These are phyloP conservation scores for Trifolium fragiferum DNA, from an alignment of 306 rosid species.

Conservation along the genomic window DNA sequence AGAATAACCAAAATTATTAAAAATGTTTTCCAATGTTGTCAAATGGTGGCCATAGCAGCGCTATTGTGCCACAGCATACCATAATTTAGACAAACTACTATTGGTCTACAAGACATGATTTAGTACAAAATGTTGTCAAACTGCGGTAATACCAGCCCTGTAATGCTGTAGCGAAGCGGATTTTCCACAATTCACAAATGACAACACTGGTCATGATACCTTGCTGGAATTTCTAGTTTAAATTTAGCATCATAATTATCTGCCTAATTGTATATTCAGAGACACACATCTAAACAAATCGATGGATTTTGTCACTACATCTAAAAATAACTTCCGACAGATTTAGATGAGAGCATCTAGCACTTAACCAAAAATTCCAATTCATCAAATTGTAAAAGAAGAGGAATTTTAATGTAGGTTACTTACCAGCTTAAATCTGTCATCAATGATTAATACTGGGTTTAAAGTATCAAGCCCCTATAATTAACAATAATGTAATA, in stretches of 20 bases:
- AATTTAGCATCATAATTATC: slow-evolving; percentile 23
- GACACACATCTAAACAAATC: slow-evolving; percentile 25
- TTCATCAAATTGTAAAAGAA: slow-evolving; percentile 8
- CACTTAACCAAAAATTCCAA: background rate
- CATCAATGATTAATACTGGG: slow-evolving; percentile 70
- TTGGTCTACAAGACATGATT: background rate
- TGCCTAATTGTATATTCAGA: background rate
- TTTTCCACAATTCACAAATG: too few relatives aligned
- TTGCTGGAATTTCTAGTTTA: slow-evolving; percentile 21
- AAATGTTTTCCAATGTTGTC: background rate
- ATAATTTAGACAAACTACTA: background rate
- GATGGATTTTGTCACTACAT: background rate
- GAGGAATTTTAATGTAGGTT: slow-evolving; percentile 10
- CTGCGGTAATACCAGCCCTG: background rate
- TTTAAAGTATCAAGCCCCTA: slow-evolving; percentile 82
- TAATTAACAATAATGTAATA: slow-evolving; percentile 34
- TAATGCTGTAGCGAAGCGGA: too few relatives aligned
- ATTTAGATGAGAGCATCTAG: slow-evolving; percentile 24
- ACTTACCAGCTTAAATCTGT: slow-evolving; percentile 72
- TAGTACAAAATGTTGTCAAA: background rate
- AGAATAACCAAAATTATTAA: slow-evolving; percentile 11
- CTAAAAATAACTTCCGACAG: slow-evolving; percentile 17
- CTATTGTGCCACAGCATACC: background rate
- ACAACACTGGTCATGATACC: background rate
- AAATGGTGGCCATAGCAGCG: too few relatives aligned